Conservation (phyloP, 2,329 filamentous ascomycete species). For the Penicillium janthinellum region DNA sequence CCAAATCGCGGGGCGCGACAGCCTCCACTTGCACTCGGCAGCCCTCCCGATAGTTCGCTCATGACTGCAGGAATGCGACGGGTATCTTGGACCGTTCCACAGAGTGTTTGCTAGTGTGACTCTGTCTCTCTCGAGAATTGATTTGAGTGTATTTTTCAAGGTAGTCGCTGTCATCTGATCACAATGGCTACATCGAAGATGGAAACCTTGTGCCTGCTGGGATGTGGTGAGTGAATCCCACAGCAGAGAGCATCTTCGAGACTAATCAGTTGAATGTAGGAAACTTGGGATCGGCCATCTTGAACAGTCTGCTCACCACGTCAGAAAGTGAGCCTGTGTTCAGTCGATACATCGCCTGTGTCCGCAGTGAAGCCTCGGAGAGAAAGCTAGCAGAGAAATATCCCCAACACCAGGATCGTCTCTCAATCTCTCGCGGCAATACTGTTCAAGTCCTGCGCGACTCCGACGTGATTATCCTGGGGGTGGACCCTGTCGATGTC, state of each 20-base stretch:
- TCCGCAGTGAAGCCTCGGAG: conserved; percentile 43
- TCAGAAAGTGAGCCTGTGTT: conserved; percentile 27
- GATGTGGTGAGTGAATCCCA: conserved; percentile 19
- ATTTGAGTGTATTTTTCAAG: neutral
- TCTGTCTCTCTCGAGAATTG: neutral
- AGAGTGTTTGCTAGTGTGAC: neutral
- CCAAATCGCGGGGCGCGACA: neutral
- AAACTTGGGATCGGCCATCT: conserved; percentile 44
- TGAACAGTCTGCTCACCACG: conserved; percentile 36
- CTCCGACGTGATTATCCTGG: conserved; percentile 51
- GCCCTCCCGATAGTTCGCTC: neutral
- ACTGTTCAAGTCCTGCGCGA: conserved; percentile 38
- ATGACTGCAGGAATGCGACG: neutral
- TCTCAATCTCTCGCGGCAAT: conserved; percentile 39
- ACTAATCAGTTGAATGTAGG: conserved; percentile 27
- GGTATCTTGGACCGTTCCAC: neutral
- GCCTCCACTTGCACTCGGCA: conserved; percentile 3
- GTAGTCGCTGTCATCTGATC: neutral
- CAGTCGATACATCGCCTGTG: conserved; percentile 45
- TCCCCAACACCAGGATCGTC: conserved; percentile 29
- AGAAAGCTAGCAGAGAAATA: conserved; percentile 38
- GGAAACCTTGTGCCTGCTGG: conserved; percentile 22
- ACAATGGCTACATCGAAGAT: conserved; percentile 16
- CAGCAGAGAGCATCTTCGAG: neutral
- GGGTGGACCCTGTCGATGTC: conserved; percentile 51